A percentile compares a stretch with the other conserved stretches of the same genome.
These are phyloP conservation scores for Tuber indicum DNA, from an alignment of 495 filamentous ascomycete species.

Conservation along the genomic window DNA sequence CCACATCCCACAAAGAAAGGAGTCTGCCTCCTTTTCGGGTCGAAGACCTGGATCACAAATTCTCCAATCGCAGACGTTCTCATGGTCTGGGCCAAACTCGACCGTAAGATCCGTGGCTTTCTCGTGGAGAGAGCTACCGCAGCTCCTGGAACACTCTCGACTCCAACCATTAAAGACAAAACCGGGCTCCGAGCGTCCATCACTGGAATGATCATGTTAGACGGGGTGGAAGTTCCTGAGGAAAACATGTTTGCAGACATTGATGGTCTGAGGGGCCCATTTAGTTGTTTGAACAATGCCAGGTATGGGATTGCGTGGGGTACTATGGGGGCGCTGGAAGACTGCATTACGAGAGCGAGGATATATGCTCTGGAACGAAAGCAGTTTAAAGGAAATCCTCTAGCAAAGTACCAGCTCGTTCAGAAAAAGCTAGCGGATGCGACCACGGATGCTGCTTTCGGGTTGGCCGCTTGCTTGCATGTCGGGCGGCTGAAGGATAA, in stretches of 20 bases:
- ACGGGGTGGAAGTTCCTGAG: conserved; percentile 77
- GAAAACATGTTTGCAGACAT: conserved; percentile 93
- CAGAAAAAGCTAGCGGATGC: conserved; percentile 97
- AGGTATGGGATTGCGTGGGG: conserved; percentile 91
- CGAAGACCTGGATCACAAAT: conserved; percentile 99
- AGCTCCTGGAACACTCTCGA: conserved; percentile 81
- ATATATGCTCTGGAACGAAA: conserved; percentile 84
- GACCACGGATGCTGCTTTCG: conserved; percentile 81
- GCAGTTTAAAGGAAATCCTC: conserved; percentile 92
- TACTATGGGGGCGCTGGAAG: conserved; percentile 86
- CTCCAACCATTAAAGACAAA: conserved; percentile 90
- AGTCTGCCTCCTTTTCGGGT: conserved; percentile 69
- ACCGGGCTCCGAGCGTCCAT: conserved; percentile 86
- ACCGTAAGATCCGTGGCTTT: conserved; percentile 94
- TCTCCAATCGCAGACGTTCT: conserved; percentile 87
- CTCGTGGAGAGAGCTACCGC: conserved; percentile 74
- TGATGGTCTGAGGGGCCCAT: conserved; percentile 81
- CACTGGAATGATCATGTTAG: conserved; percentile 96
- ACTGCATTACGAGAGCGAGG: conserved; percentile 72
- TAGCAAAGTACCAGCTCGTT: conserved; percentile 96
- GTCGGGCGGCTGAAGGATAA: conserved; percentile 90
- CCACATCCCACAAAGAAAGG: conserved; percentile 84
- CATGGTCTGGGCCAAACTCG: conserved; percentile 89
- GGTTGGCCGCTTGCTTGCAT: conserved; percentile 76
- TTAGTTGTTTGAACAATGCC: conserved; percentile 88